phyloP scores from a whole-genome alignment of 176 grass and related monocot species.

The Areca catechu region DNA sequence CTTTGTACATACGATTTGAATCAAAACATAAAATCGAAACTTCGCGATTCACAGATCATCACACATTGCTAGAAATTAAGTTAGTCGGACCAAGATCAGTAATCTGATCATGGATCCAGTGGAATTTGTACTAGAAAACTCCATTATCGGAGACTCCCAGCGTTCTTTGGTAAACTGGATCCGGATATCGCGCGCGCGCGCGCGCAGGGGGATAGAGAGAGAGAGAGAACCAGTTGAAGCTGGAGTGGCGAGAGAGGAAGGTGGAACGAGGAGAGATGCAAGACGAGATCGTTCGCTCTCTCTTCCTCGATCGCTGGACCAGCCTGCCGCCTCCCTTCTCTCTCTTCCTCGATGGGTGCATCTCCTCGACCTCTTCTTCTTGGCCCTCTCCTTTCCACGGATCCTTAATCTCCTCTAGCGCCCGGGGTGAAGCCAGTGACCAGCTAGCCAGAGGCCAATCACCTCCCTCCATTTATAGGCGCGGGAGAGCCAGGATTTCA shows the following conservation, averaged over 20 bases:
- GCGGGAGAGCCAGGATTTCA: background rate
- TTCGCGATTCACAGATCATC: too few species aligned
- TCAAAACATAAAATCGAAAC: too few species aligned
- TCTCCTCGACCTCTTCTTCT: background rate
- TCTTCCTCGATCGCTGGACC: constrained; percentile 19
- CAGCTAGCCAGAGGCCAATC: background rate
- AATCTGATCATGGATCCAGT: too few species aligned
- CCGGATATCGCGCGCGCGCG: too few species aligned
- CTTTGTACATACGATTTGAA: background rate
- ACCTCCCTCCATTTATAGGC: background rate
- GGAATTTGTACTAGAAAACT: too few species aligned
- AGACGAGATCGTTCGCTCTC: constrained; percentile 23
- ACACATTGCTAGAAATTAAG: too few species aligned
- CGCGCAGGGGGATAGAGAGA: background rate
- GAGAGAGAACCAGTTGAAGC: constrained; percentile 48
- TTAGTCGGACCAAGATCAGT: too few species aligned
- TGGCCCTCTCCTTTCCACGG: constrained; percentile 19
- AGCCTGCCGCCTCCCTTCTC: constrained; percentile 29
- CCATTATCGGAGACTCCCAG: too few species aligned
- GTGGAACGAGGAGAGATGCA: constrained; percentile 28
- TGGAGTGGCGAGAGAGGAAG: constrained; percentile 33
- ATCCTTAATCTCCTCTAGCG: background rate
- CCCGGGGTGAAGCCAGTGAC: background rate
- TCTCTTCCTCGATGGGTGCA: constrained; percentile 27
- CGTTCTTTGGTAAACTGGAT: too few species aligned